Percentiles rank a stretch among this genome's conserved stretches.
Conservation (phyloP, 1,284 basidiomycete species). For the Ustilago loliicola region DNA sequence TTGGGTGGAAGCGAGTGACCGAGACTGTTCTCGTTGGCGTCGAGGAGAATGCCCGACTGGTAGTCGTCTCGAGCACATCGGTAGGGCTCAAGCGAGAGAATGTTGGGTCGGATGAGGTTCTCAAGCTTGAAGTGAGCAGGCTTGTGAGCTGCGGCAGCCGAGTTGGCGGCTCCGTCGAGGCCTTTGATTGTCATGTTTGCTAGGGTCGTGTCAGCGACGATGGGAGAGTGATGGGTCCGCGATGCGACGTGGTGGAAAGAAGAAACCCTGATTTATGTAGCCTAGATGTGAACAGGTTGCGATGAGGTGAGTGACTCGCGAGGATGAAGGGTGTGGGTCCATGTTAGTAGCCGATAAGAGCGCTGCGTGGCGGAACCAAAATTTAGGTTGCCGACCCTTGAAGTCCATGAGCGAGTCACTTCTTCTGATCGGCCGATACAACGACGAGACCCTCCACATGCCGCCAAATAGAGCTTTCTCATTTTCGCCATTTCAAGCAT, state of each 20-base stretch:
- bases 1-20: constrained; percentile 82
- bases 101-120: constrained; percentile 86
- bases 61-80: constrained; percentile 98
- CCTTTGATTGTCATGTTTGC: constrained; percentile 54
- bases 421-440: constrained; percentile 48
- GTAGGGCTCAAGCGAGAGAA: constrained; percentile 91
- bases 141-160: constrained; percentile 58
- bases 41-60: constrained; percentile 89
- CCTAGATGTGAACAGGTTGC: not conserved
- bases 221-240: not conserved
- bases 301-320: constrained; percentile 20
- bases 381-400: constrained; percentile 37
- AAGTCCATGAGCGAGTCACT: constrained; percentile 31
- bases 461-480: not conserved
- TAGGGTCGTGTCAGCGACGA: not conserved
- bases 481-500: not conserved
- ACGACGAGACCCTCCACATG: constrained; percentile 1
- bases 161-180: constrained; percentile 34
- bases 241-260: not conserved
- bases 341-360: constrained; percentile 14
- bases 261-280: not conserved
- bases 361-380: constrained; percentile 10
- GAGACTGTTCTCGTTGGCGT: constrained; percentile 96
- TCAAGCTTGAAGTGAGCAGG: constrained; percentile 70
- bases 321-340: not conserved